A percentile compares a stretch with the other conserved stretches of the same genome.
Conservation (phyloP, 2,329 filamentous ascomycete species). For the Cylindrodendrum hubeiense region DNA sequence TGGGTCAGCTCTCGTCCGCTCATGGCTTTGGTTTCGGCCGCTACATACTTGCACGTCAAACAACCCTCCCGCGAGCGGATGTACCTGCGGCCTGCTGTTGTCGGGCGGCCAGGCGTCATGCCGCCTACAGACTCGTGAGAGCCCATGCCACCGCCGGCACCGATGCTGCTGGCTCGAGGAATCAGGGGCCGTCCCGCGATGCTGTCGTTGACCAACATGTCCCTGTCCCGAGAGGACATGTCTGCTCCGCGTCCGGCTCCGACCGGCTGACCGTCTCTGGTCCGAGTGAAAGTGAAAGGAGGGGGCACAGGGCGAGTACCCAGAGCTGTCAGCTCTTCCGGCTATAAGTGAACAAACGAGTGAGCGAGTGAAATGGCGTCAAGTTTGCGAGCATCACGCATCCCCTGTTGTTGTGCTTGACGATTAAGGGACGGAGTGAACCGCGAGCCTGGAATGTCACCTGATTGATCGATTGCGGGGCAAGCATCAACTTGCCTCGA, state of each 20-base stretch:
- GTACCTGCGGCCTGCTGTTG: slow-evolving; percentile 36
- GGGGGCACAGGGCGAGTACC: neutral
- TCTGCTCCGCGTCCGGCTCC: slow-evolving; percentile 1
- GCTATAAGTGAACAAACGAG: neutral
- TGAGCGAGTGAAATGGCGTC: neutral
- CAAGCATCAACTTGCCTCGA: slow-evolving; percentile 11
- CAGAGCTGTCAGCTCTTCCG: neutral
- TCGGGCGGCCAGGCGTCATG: slow-evolving; percentile 27
- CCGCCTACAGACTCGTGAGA: slow-evolving; percentile 19
- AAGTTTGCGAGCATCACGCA: neutral
- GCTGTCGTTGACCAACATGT: slow-evolving; percentile 17
- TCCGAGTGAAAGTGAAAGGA: neutral
- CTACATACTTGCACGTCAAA: slow-evolving; percentile 57
- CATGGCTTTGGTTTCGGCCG: rapidly evolving
- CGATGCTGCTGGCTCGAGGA: slow-evolving; percentile 30
- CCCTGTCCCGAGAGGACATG: slow-evolving; percentile 23
- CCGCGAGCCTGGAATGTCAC: slow-evolving; percentile 18
- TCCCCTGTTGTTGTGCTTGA: slow-evolving; percentile 10
- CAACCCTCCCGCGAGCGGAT: slow-evolving; percentile 51
- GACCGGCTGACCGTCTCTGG: neutral
- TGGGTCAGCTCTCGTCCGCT: slow-evolving; percentile 6
- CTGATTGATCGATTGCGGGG: slow-evolving; percentile 28
- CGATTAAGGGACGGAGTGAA: slow-evolving; percentile 10
- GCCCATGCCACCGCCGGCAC: slow-evolving; percentile 13
- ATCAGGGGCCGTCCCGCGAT: slow-evolving; percentile 35